A percentile compares a stretch with the other conserved stretches of the same genome.
These are phyloP conservation scores for Erodium maritimum DNA, from an alignment of 345 rosid genomes.

Conservation along the genomic window DNA sequence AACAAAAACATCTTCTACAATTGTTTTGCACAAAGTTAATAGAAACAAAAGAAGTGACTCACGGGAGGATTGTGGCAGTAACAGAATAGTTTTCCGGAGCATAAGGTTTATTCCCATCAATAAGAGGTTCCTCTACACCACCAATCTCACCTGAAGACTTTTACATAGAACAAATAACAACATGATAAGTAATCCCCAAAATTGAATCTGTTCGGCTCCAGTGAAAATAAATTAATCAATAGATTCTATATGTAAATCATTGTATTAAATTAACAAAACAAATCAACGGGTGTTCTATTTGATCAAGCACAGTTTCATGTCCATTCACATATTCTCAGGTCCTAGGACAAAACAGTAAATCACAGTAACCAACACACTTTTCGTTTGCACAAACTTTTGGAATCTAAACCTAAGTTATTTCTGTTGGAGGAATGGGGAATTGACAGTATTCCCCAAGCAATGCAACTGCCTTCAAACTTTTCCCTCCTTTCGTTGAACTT, in stretches of 20 bases:
- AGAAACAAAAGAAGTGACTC: slow-evolving; percentile 14
- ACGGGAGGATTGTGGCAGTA: slow-evolving; percentile 66
- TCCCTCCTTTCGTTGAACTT: neutral
- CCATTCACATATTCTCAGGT: too few relatives aligned
- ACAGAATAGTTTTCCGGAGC: slow-evolving; percentile 48
- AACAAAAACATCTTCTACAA: neutral
- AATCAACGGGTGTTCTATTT: neutral
- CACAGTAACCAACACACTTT: neutral
- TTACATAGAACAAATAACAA: slow-evolving; percentile 29
- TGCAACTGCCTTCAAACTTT: neutral
- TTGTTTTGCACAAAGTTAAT: neutral
- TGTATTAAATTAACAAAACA: neutral
- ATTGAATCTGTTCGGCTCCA: neutral
- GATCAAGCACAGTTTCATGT: neutral
- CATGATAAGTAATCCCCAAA: slow-evolving; percentile 2
- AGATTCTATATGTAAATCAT: neutral
- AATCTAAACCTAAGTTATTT: neutral
- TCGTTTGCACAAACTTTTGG: too few relatives aligned
- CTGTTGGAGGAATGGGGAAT: neutral
- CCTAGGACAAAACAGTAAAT: too few relatives aligned
- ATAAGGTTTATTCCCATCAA: slow-evolving; percentile 21
- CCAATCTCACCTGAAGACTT: slow-evolving; percentile 56
- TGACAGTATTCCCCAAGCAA: neutral
- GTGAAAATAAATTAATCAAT: neutral
- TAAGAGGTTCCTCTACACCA: slow-evolving; percentile 52